Percentiles rank a stretch among this genome's conserved stretches.
Conservation (phyloP, 176 grass and related monocot genomes). For the Saccharum spontaneum region DNA sequence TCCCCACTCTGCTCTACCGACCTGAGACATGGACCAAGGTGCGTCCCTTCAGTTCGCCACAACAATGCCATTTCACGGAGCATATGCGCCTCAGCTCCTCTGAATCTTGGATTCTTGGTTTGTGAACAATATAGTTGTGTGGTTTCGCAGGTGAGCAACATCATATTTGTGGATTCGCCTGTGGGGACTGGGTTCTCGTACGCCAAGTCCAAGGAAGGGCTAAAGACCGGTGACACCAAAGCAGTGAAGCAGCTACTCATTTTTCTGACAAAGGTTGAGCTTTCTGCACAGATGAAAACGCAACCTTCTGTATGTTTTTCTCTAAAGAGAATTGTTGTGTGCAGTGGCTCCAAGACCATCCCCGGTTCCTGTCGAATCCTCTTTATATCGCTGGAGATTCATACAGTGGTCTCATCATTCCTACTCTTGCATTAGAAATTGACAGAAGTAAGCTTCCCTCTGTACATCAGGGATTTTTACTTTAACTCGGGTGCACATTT, state of each 20-base stretch:
- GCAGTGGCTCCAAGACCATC: background rate
- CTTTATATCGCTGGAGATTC: background rate
- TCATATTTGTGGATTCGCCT: slow-evolving; percentile 70
- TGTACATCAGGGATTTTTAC: background rate
- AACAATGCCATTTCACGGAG: no score
- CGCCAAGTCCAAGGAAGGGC: background rate
- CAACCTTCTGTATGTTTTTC: background rate
- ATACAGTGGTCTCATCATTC: background rate
- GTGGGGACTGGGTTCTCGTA: slow-evolving; percentile 68
- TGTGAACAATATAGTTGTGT: background rate
- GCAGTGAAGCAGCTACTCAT: slow-evolving; percentile 25
- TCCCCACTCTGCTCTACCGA: slow-evolving; percentile 50
- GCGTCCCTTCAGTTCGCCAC: background rate
- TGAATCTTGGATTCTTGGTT: background rate
- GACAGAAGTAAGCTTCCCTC: background rate
- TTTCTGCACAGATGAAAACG: background rate
- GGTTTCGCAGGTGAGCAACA: slow-evolving; percentile 42
- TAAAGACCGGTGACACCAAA: slow-evolving; percentile 31
- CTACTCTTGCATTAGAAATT: background rate
- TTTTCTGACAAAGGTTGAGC: slow-evolving; percentile 52
- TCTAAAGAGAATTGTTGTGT: background rate
- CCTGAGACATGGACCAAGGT: slow-evolving; percentile 56
- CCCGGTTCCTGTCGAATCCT: background rate
- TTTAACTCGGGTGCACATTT: background rate
- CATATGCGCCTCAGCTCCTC: no score